phyloP scores from a whole-genome alignment of 23 red algal genomes.

The Gracilaria caudata region DNA sequence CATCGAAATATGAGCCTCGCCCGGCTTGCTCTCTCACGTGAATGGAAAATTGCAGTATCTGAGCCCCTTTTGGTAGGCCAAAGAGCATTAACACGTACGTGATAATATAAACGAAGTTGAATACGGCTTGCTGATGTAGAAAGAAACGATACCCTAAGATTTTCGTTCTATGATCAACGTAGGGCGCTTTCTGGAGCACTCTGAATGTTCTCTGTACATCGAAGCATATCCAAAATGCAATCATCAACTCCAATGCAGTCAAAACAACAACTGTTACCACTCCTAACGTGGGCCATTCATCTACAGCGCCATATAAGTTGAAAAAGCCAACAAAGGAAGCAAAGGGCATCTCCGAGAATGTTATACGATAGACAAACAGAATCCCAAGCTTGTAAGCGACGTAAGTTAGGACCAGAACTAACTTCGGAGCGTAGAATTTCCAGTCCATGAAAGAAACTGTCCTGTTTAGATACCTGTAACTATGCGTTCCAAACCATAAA shows the following conservation, averaged over 20 bases:
- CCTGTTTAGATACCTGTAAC: conserved; percentile 48
- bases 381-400: conserved; percentile 41
- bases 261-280: conserved; percentile 32
- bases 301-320: conserved; percentile 28
- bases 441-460: conserved; percentile 48
- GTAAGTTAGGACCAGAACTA: conserved; percentile 36
- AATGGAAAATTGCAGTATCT: conserved; percentile 50
- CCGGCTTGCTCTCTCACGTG: conserved; percentile 5
- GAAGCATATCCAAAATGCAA: conserved; percentile 30
- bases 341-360: conserved; percentile 55
- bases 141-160: conserved; percentile 81
- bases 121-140: conserved; percentile 58
- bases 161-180: conserved; percentile 64
- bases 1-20: conserved; percentile 70
- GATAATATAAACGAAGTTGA: conserved; percentile 42
- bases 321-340: conserved; percentile 48
- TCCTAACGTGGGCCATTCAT: conserved; percentile 45
- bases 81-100: conserved; percentile 46
- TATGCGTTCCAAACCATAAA: conserved; percentile 58
- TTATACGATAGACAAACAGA: conserved; percentile 42
- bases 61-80: conserved; percentile 54
- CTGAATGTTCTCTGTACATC: conserved; percentile 43
- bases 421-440: conserved; percentile 80
- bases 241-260: conserved; percentile 35
- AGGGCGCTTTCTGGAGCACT: conserved; percentile 33